These are phyloP conservation scores for Cyclostephanos tholiformis DNA, from an alignment of 108 stramenopile species.

Conservation along the genomic window DNA sequence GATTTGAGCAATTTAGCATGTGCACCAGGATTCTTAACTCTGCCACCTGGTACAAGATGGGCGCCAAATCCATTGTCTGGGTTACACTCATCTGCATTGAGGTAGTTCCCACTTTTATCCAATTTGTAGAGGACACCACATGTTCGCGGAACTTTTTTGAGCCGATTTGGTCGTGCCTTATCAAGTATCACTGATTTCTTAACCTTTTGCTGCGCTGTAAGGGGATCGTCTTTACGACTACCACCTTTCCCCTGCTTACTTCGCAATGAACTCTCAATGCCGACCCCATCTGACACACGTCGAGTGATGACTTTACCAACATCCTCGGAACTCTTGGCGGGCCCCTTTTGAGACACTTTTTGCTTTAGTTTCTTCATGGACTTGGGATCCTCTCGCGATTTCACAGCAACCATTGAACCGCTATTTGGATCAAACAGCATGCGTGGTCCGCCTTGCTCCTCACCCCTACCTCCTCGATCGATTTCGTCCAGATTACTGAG, in stretches of 20 bases:
- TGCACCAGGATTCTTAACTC: conserved; percentile 62
- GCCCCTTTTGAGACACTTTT: conserved; percentile 15
- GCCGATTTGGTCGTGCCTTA: conserved; percentile 16
- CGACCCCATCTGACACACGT: conserved; percentile 24
- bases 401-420: conserved; percentile 83
- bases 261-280: background rate
- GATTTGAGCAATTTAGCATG: conserved; percentile 53
- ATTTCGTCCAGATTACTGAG: conserved; percentile 72
- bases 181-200: conserved; percentile 4
- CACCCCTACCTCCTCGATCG: conserved; percentile 65
- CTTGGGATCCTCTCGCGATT: conserved; percentile 36
- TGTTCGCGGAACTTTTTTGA: conserved; percentile 65
- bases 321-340: conserved; percentile 27
- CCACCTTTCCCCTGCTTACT: conserved; percentile 25
- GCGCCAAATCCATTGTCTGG: conserved; percentile 84
- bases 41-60: conserved; percentile 84
- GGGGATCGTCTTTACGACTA: conserved; percentile 9
- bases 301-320: conserved; percentile 20
- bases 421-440: conserved; percentile 90
- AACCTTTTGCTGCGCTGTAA: conserved; percentile 2
- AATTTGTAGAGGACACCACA: conserved; percentile 76
- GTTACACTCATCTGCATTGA: conserved; percentile 76
- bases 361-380: conserved; percentile 21
- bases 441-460: conserved; percentile 53
- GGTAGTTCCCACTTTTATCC: conserved; percentile 69